Conservation (phyloP, 2,329 filamentous ascomycete genomes). For the Penicillium sp. region DNA sequence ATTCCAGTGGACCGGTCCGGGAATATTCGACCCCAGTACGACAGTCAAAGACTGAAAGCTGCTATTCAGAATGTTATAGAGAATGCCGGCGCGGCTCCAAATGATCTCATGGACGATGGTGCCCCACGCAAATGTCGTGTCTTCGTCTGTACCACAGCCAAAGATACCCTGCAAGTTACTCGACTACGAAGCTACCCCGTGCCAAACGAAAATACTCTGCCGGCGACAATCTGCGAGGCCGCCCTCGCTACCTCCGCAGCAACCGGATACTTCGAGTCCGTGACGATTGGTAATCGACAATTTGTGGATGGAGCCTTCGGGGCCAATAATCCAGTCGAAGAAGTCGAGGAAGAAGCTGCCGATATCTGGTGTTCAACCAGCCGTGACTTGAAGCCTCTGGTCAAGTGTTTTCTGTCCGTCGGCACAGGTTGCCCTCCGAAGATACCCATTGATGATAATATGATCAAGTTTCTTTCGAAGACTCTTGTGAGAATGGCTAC, state of each 20-base stretch:
- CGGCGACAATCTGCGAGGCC: slow-evolving; percentile 53
- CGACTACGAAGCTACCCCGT: slow-evolving; percentile 21
- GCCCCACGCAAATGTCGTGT: slow-evolving; percentile 1
- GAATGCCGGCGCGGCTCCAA: slow-evolving; percentile 6
- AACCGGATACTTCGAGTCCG: slow-evolving; percentile 36
- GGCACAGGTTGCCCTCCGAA: slow-evolving; percentile 22
- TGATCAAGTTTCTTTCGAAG: slow-evolving; percentile 18
- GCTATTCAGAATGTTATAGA: slow-evolving; percentile 22
- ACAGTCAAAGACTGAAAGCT: slow-evolving; percentile 10
- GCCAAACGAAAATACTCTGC: background rate
- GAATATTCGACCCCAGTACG: slow-evolving; percentile 18
- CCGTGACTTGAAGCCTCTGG: slow-evolving; percentile 16
- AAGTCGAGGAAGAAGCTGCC: slow-evolving; percentile 35
- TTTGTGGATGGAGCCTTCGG: slow-evolving; percentile 42
- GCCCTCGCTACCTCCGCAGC: slow-evolving; percentile 58
- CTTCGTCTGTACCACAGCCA: slow-evolving; percentile 24
- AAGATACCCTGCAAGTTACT: slow-evolving; percentile 17
- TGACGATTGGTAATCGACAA: slow-evolving; percentile 18
- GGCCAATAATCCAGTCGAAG: slow-evolving; percentile 41
- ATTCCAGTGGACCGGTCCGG: slow-evolving; percentile 17
- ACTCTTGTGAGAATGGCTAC: slow-evolving; percentile 23
- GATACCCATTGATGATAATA: slow-evolving; percentile 17
- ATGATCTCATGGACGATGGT: slow-evolving; percentile 18
- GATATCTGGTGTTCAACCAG: slow-evolving; percentile 24
- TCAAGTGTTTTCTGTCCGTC: slow-evolving; percentile 33